phyloP scores from a whole-genome alignment of 2,329 filamentous ascomycete genomes.

The Meredithiella fracta region DNA sequence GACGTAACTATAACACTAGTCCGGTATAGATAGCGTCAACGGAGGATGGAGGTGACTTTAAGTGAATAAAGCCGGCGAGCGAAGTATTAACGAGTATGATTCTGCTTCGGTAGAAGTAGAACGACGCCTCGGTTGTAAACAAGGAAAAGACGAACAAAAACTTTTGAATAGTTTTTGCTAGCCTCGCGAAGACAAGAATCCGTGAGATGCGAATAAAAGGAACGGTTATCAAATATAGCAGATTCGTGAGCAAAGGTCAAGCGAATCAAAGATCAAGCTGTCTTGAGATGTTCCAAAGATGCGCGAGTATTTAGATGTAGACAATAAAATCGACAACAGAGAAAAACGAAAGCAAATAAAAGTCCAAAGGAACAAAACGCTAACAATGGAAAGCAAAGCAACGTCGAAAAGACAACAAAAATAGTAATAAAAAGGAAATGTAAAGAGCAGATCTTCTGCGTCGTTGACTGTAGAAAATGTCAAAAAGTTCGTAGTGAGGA shows the following conservation, averaged over 20 bases:
- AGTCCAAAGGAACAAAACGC: neutral
- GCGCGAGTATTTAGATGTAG: neutral
- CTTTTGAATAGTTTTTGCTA: neutral
- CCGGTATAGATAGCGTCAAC: neutral
- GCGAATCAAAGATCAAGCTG: slow-evolving; percentile 13
- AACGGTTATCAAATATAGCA: slow-evolving; percentile 5
- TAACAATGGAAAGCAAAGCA: neutral
- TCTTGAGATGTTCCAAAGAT: neutral
- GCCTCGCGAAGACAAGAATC: neutral
- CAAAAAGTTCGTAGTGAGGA: neutral
- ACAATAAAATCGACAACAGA: neutral
- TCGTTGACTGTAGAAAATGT: neutral
- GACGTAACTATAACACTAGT: neutral
- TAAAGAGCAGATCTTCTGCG: neutral
- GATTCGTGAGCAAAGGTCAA: slow-evolving; percentile 7
- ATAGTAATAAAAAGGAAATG: slow-evolving; percentile 4
- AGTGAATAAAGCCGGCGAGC: too few species aligned
- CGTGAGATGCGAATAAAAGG: neutral
- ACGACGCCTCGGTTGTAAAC: too few species aligned
- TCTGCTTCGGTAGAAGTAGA: too few species aligned
- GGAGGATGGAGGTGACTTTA: too few species aligned
- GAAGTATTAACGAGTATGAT: too few species aligned
- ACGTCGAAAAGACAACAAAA: slow-evolving; percentile 3
- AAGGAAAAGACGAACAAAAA: too few species aligned
- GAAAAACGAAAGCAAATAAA: neutral